These are phyloP conservation scores for Podospora tetraspora DNA, from an alignment of 495 filamentous ascomycete genomes.

Conservation along the genomic window DNA sequence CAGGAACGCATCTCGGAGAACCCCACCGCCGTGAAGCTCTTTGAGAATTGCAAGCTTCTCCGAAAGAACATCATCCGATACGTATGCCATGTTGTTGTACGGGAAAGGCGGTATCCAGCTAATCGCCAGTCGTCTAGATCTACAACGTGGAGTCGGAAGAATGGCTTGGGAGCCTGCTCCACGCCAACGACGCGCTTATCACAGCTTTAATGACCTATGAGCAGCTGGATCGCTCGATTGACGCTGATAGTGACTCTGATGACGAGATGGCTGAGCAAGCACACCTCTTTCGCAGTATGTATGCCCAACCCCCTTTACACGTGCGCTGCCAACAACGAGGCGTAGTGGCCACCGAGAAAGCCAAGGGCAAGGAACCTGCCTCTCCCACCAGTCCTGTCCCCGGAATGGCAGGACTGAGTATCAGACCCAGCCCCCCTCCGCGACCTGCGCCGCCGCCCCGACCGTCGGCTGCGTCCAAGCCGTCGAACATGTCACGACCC, in stretches of 20 bases:
- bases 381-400: constrained; percentile 33
- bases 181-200: constrained; percentile 81
- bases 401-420: constrained; percentile 36
- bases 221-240: constrained; percentile 88
- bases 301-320: neutral
- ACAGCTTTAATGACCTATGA: constrained; percentile 93
- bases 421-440: constrained; percentile 31
- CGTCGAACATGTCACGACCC: constrained; percentile 24
- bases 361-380: constrained; percentile 42
- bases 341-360: constrained; percentile 48
- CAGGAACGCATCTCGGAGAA: constrained; percentile 83
- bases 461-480: constrained; percentile 38
- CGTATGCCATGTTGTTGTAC: constrained; percentile 35
- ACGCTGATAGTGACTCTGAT: constrained; percentile 95
- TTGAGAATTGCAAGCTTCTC: constrained; percentile 80
- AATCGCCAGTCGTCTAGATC: constrained; percentile 44
- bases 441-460: constrained; percentile 41
- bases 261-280: constrained; percentile 54
- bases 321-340: neutral
- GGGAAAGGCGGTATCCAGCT: neutral
- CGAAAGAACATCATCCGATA: constrained; percentile 82
- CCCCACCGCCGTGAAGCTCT: constrained; percentile 63
- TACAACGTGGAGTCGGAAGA: constrained; percentile 78
- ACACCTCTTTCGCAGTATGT: constrained; percentile 49
- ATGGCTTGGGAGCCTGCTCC: constrained; percentile 72